Evolutionary conservation across 2,329 filamentous ascomycete genomes (phyloP).

Genomic region (Emmonsiellopsis sp.): DNA sequence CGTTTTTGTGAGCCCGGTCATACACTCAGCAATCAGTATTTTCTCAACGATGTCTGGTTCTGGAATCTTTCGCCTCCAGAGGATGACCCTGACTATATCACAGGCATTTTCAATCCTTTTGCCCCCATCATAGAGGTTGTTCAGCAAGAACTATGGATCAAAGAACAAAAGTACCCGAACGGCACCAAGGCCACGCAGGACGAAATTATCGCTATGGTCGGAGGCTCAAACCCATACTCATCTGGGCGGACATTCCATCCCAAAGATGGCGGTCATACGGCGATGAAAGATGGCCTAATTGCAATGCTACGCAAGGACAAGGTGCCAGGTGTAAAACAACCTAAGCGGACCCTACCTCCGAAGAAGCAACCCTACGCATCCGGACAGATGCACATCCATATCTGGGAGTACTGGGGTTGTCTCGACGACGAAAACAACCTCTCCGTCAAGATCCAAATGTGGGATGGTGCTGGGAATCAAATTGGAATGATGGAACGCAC

Average conservation of each 20-base stretch:
- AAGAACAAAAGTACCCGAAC: neutral
- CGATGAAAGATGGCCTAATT: neutral
- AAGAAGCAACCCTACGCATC: too few relatives aligned
- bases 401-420: too few relatives aligned
- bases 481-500: too few relatives aligned
- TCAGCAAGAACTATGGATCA: neutral
- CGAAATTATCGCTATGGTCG: neutral
- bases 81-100: neutral
- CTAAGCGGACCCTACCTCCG: too few relatives aligned
- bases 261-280: neutral
- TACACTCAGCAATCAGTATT: conserved; percentile 1
- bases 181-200: neutral
- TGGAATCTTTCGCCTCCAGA: neutral
- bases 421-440: too few relatives aligned
- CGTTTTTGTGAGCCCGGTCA: conserved; percentile 1
- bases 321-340: neutral
- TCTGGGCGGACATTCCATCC: neutral
- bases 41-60: conserved; percentile 1
- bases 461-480: too few relatives aligned
- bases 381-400: too few relatives aligned
- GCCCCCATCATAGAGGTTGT: neutral
- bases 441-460: too few relatives aligned
- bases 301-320: neutral
- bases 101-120: neutral
- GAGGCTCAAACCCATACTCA: neutral